Base-by-base conservation (phyloP, 805 yeast species). In the Cyberlindnera bimundalis region DNA sequence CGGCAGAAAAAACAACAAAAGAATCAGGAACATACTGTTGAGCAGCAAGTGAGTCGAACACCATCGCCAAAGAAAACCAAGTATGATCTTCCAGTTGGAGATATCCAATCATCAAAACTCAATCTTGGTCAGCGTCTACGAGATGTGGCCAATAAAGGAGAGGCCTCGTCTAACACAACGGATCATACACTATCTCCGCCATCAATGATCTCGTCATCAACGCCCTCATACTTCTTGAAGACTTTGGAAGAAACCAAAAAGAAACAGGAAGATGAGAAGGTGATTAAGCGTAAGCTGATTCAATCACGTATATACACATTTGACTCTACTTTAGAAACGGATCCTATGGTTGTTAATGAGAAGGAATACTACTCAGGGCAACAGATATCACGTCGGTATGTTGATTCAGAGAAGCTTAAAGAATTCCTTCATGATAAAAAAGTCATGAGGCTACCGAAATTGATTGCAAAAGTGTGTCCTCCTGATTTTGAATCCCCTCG, bases 401-500 rank as follows among this genome's bases (percentile, higher is more conserved):
- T 82, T 2, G 58, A 69, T 0, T 31, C 48, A 8, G 56, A 51
- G 0, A 54, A 52, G 0, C 45, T 85, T 4, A 56, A 61, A 1
- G 31, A 46, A 5, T 52, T 73, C 3, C 50, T 87, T 7, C 48
- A 59, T 12, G 75, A 73, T 13, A 72, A 75, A 45, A 78, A 80
- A 48, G 57, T 81, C 1, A 60, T 85, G 33, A 65, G 84, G 29
- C 58, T 86, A 3, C 73, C 74, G 9, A 78, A 79, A 48, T 58
- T 84, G 3, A 70, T 77, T 50, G 82, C 87, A 2, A 78, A 80
- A 47, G 78, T 89, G 1, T 49, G 59, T 21, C 82, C 93, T 2
- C 93, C 96, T 0, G 67, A 75, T 16, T 89, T 74, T 55, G 57
- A 62, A 6, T 84, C 84, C 34, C 96, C 96, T 0, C 62, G 64